phyloP scores from a whole-genome alignment of 768 basidiomycete genomes.

The Podaxis rugospora region DNA sequence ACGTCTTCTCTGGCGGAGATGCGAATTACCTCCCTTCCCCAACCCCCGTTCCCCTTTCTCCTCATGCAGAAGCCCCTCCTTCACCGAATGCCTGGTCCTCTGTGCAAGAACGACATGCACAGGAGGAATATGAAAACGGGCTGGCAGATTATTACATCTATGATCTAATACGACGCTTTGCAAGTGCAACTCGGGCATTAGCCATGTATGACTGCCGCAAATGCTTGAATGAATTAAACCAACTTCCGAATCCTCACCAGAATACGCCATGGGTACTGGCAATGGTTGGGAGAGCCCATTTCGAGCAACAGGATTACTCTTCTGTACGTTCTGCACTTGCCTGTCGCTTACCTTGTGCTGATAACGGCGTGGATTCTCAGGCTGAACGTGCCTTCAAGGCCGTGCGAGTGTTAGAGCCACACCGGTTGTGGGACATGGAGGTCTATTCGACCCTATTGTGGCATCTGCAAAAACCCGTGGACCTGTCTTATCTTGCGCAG shows the following conservation, averaged over 20 bases:
- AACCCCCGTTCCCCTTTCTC: slow-evolving; percentile 54
- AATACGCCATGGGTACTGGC: slow-evolving; percentile 74
- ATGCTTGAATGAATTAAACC: slow-evolving; percentile 74
- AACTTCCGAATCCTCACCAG: slow-evolving; percentile 70
- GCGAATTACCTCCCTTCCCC: slow-evolving; percentile 59
- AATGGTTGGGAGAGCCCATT: slow-evolving; percentile 83
- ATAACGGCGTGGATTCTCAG: slow-evolving; percentile 37
- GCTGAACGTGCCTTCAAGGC: slow-evolving; percentile 87
- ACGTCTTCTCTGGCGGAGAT: slow-evolving; percentile 40
- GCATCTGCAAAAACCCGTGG: slow-evolving; percentile 83
- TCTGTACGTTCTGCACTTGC: slow-evolving; percentile 53
- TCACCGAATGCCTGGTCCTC: slow-evolving; percentile 60
- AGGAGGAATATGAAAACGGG: slow-evolving; percentile 66
- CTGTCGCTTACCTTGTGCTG: slow-evolving; percentile 21
- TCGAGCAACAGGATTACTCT: slow-evolving; percentile 85
- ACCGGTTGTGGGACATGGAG: slow-evolving; percentile 90
- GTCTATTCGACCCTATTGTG: slow-evolving; percentile 94
- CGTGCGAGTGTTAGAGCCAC: slow-evolving; percentile 82
- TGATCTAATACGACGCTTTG: slow-evolving; percentile 77
- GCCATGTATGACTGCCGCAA: slow-evolving; percentile 71
- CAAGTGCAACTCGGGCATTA: slow-evolving; percentile 69
- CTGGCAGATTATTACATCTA: slow-evolving; percentile 83
- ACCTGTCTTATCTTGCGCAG: slow-evolving; percentile 90
- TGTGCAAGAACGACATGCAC: slow-evolving; percentile 65
- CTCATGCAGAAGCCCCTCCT: slow-evolving; percentile 59